Evolutionary conservation across 805 yeast species (phyloP), one percentile per base, ranked within the genome.

Genomic region (Zygosaccharomyces pseudorouxii): DNA sequence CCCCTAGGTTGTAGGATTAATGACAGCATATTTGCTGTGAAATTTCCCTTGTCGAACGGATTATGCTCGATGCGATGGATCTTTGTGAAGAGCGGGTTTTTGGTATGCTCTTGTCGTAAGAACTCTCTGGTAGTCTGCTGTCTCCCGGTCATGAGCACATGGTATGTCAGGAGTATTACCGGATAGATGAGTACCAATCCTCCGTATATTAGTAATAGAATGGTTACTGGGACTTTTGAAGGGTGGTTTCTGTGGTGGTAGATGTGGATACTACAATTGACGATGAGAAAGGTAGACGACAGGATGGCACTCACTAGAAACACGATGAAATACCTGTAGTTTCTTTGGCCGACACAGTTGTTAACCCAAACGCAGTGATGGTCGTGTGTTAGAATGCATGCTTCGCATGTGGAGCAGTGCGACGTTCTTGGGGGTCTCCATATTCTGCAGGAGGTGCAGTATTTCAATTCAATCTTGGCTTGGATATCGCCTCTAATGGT

Each of bases 401-500:
- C 71, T 52, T 79, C 79, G 66, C 96, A 87, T 2, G 72, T 71
- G 1, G 82, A 73, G 59, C 96, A 87, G 64, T 87, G 96, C 47
- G 84, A 78, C 0, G 89, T 68, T 46, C 95, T 67, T 1, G 89
- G 87, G 8, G 89, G 84, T 54, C 92, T 67, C 92, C 95, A 86
- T 38, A 81, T 73, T 27, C 77, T 68, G 59, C 96, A 87, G 0
- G 83, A 73, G 1, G 76, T 42, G 56, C 90, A 84, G 61, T 82
- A 83, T 55, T 78, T 78, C 20, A 79, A 79, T 1, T 76, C 71
- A n/a, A 79, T 79, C 1, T 75, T 71, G 18, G 58, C 48, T 1
- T 51, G 45, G 1, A 48, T 54, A 16, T 48, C 53, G 8, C 47
- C 42, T 12, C n/a, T 20, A 9, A 39, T 38, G 31, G 51, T 50